A percentile compares a stretch with the other conserved stretches of the same genome.
phyloP scores from a whole-genome alignment of 805 yeast species.

The Naumovozyma dairenensis region DNA sequence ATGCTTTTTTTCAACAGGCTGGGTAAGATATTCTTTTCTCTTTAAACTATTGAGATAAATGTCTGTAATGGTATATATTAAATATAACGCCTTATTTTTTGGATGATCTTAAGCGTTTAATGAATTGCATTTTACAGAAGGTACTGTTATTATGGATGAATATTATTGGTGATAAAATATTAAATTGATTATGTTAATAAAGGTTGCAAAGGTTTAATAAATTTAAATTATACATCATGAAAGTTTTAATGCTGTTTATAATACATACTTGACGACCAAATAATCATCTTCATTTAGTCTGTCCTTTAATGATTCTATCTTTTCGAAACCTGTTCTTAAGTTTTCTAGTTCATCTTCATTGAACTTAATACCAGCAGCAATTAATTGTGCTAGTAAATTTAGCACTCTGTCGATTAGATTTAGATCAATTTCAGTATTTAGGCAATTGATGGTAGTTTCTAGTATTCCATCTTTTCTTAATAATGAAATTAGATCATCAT shows the following conservation, averaged over 20 bases:
- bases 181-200: too few relatives aligned
- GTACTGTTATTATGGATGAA: constrained; percentile 17
- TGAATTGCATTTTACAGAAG: constrained; percentile 29
- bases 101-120: constrained; percentile 16
- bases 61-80: too few relatives aligned
- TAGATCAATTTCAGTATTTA: constrained; percentile 28
- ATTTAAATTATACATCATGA: too few relatives aligned
- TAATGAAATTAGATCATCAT: constrained; percentile 28
- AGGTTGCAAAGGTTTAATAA: too few relatives aligned
- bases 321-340: constrained; percentile 31
- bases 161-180: background rate
- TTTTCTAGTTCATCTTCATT: constrained; percentile 32
- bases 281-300: constrained; percentile 47
- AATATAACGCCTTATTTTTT: background rate
- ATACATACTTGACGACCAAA: constrained; percentile 39
- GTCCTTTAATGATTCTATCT: constrained; percentile 36
- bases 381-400: constrained; percentile 39
- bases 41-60: too few relatives aligned
- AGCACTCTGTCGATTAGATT: constrained; percentile 50
- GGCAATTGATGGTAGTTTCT: constrained; percentile 18
- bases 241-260: too few relatives aligned
- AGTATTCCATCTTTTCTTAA: constrained; percentile 30
- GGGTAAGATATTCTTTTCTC: too few relatives aligned
- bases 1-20: too few relatives aligned
- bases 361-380: constrained; percentile 37